Evolutionary conservation across 768 basidiomycete genomes (phyloP).

Genomic region (Lactarius sanguifluus): DNA sequence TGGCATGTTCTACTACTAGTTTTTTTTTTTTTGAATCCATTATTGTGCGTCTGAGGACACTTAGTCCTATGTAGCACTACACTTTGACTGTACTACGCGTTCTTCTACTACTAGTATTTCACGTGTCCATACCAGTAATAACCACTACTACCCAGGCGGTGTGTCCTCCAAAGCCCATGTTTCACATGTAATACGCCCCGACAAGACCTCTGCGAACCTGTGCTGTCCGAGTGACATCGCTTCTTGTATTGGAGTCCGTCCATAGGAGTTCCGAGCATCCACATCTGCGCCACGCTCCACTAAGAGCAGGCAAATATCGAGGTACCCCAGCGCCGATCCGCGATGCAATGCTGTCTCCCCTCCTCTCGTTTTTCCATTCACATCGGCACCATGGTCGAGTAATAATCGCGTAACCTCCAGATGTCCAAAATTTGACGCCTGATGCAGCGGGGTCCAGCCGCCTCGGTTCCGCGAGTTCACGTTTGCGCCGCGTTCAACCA

Average conservation of each 20-base stretch:
- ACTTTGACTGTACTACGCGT: no score
- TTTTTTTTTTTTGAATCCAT: no score
- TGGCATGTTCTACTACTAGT: no score
- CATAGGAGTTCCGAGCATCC: neutral
- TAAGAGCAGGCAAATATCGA: neutral
- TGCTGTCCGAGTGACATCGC: neutral
- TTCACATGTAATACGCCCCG: neutral
- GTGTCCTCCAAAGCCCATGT: no score
- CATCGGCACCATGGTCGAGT: slow-evolving; percentile 2
- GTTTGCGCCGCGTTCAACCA: neutral
- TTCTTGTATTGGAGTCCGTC: neutral
- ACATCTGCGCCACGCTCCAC: neutral
- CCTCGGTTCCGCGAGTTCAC: neutral
- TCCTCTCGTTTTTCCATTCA: neutral
- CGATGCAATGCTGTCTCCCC: neutral
- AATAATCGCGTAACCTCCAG: neutral
- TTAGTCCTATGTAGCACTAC: no score
- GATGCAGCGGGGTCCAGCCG: neutral
- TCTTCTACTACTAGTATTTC: no score
- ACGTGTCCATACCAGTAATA: no score
- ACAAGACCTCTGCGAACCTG: neutral
- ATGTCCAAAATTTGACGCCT: neutral
- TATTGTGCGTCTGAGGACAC: no score
- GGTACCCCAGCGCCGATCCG: neutral
- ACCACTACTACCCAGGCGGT: no score